Evolutionary conservation across 176 grass and related monocot genomes (phyloP), one percentile per base, ranked within the genome.

Genomic region (Carex myosuroides): DNA sequence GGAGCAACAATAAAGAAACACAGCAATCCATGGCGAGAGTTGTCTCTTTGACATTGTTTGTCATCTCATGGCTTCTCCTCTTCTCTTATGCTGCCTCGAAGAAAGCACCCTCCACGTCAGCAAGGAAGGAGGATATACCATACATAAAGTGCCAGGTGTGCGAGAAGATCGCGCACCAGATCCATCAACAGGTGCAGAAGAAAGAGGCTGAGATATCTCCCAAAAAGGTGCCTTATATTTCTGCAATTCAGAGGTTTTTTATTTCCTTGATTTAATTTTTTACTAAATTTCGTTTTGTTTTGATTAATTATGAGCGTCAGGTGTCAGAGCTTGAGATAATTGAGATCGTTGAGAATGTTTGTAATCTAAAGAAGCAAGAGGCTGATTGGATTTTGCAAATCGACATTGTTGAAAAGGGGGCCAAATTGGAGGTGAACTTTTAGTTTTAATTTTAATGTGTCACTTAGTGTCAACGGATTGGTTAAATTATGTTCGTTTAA

Each of bases 311-410:
- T 61, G 21, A 10, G 32, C 78, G n/a, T 85, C 44, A 98, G 95
- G 89, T 98, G 53, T 90, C 92, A 44, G 95, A 98, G 86, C 91
- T 94, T 83, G 88, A 98, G 87, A 94, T 94, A 86, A 98, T 98
- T 70, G 95, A 98, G 79, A 94, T 94, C 89, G 89, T 90, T 20
- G 95, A 98, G 91, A 98, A 94, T 85, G 88, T 98, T n/a, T 98
- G 95, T 67, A 98, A 94, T 85, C 57, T 98, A 32, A 98, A 98
- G 92, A 98, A 98, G 91, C 92, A 94, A 87, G 87, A 98, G 87
- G 92, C 95, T 9, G 95, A 98, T 83, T 94, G 95, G 95, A 91
- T 94, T 75, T 90, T 93, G 24, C 89, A 89, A 82, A 98, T 98
- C 79, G 95, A 98, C 48, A 94, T 98, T 72, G 86, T 93, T 50